A percentile compares a stretch with the other conserved stretches of the same genome.
These are phyloP conservation scores for Saccharomyces hybrid DNA, from an alignment of 1,139 yeast species.

Conservation along the genomic window DNA sequence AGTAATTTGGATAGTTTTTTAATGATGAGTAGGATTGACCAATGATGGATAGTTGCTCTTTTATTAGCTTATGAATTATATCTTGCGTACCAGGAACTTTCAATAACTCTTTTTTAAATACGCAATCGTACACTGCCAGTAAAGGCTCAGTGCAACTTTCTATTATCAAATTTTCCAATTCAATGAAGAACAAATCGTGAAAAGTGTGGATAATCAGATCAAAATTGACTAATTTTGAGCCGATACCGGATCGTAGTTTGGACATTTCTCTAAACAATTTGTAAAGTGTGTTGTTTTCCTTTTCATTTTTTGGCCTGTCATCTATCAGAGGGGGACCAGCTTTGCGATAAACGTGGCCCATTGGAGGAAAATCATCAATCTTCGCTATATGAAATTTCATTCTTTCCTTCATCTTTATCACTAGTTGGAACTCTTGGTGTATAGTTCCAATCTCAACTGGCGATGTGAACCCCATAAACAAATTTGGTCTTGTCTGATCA, in stretches of 20 bases:
- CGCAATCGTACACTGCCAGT: constrained; percentile 59
- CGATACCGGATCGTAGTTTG: constrained; percentile 4
- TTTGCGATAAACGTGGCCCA: background rate
- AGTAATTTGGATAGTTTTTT: constrained; percentile 36
- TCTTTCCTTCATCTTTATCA: background rate
- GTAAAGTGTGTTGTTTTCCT: constrained; percentile 36
- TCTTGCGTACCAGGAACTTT: constrained; percentile 32
- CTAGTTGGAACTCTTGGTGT: constrained; percentile 2
- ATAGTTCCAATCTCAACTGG: background rate
- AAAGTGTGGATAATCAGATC: background rate
- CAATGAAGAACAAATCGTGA: constrained; percentile 3
- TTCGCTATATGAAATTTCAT: background rate
- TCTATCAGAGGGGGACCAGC: background rate
- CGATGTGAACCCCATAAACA: constrained; percentile 43
- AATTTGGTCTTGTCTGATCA: constrained; percentile 40
- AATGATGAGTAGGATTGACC: background rate
- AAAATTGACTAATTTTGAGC: constrained; percentile 7
- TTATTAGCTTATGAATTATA: constrained; percentile 38
- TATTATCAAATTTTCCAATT: constrained; percentile 56
- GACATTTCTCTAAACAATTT: constrained; percentile 30
- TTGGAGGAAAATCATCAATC: background rate
- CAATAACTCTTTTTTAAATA: constrained; percentile 54
- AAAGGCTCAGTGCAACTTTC: constrained; percentile 73
- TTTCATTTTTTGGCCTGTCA: constrained; percentile 5
- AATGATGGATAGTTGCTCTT: constrained; percentile 36